Evolutionary conservation across 371 early-diverging fungal species (phyloP), one percentile per base, ranked within the genome.

Genomic region (Mortierella sp.): DNA sequence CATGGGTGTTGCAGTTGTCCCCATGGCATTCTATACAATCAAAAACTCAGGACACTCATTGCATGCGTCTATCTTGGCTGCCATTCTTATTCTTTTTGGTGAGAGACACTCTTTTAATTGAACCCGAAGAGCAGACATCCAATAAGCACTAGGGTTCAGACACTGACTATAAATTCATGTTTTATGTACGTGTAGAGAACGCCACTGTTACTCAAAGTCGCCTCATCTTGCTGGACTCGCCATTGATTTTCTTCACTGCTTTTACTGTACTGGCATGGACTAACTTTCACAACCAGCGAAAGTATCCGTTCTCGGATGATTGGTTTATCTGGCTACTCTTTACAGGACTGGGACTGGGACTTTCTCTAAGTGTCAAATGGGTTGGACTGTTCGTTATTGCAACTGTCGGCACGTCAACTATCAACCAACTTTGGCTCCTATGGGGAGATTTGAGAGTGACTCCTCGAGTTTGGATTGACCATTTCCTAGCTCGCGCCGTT

Each of bases 311-410:
- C 70, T 77, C 87, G 61, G 66, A 72, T 40, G 81, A 76, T 32
- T 95, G 96, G 95, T 92, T 90, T 86, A 68, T 84, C 51, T 96
- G 95, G 94, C 77, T 96, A 43, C 62, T 86, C 5, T 57, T 88
- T 54, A 94, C 96, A 3, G 96, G 96, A 1, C 51, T 93, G 37
- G 90, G 90, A 49, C 69, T 95, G 69, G 96, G 94, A 3, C 85
- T 92, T 52, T 84, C 93, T 6, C 66, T 80, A 28, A 72, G 92
- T 45, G 88, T 93, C 76, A 97, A 98, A 84, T 95, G 96, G 95
- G 96, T 97, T 40, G 99, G 97, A 1, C 84, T 98, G 32, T 96
- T 99, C 64, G 93, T 93, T 1, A 89, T 98, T 68, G 95, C 93
- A 4, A 85, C 93, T 3, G 86, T 99, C 64, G 97, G 97, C 0